Evolutionary conservation across 169 alveolate species (phyloP).

Genomic region (Plasmodium inui): DNA sequence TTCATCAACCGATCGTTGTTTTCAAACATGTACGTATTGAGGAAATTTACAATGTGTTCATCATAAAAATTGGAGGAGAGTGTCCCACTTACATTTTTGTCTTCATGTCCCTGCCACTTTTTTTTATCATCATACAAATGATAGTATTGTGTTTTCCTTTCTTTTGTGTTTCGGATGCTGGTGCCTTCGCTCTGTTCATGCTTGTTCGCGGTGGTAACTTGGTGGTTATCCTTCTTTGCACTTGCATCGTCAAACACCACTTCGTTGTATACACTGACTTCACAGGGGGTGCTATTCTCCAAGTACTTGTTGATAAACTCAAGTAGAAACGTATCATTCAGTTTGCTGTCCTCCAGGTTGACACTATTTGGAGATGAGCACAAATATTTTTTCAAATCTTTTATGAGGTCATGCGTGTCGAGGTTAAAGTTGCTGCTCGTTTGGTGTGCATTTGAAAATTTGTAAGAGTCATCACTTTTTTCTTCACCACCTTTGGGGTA

Average conservation of each 20-base stretch:
- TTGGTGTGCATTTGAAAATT: constrained; percentile 12
- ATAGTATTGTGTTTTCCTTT: constrained; percentile 1
- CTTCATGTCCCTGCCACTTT: not conserved
- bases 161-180: not conserved
- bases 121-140: constrained; percentile 20
- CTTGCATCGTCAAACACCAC: constrained; percentile 4
- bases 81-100: not conserved
- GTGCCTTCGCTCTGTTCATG: not conserved
- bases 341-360: constrained; percentile 1
- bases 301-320: constrained; percentile 52
- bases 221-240: not conserved
- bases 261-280: constrained; percentile 45
- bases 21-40: constrained; percentile 20
- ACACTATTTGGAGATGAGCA: constrained; percentile 1
- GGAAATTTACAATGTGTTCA: constrained; percentile 24
- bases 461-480: constrained; percentile 22
- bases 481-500: constrained; percentile 36
- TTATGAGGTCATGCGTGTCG: constrained; percentile 20
- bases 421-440: constrained; percentile 3
- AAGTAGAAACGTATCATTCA: constrained; percentile 19
- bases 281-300: constrained; percentile 20
- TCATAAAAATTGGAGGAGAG: constrained; percentile 7
- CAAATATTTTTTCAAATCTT: constrained; percentile 53
- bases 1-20: constrained; percentile 9
- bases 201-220: not conserved